Conservation (phyloP, 73 alveolate genomes). For the Paramecium sonneborni region DNA sequence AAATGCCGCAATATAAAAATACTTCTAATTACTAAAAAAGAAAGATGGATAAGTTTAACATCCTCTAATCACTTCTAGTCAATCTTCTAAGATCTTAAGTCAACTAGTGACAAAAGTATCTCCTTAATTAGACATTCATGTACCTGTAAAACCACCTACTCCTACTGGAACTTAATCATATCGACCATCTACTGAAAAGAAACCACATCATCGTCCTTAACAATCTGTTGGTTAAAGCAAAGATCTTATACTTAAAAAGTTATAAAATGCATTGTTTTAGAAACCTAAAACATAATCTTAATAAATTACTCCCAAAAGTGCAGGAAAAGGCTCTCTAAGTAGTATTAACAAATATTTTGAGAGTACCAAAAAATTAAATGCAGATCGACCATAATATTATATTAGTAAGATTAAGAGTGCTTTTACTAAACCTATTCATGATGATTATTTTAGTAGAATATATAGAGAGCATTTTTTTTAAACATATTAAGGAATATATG, state of each 20-base stretch:
- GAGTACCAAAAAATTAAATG: not conserved
- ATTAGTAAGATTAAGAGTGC: not conserved
- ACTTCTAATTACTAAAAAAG: not conserved
- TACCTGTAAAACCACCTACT: conserved; percentile 35
- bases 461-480: conserved; percentile 46
- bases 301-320: not conserved
- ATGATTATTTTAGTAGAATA: conserved; percentile 37
- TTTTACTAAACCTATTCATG: not conserved
- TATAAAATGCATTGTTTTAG: not conserved
- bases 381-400: not conserved
- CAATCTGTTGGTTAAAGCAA: not conserved
- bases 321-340: not conserved
- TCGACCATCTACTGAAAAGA: conserved; percentile 4
- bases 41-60: conserved; percentile 4
- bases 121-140: not conserved
- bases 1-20: conserved; percentile 29
- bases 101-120: conserved; percentile 11
- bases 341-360: conserved; percentile 32
- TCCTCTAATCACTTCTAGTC: not conserved
- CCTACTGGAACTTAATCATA: conserved; percentile 46
- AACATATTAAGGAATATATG: conserved; percentile 43
- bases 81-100: not conserved
- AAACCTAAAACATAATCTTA: conserved; percentile 39
- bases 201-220: conserved; percentile 11
- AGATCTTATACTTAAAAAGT: not conserved